Conservation (phyloP, 768 basidiomycete genomes). For the Porphyrellus cyaneotinctus region DNA sequence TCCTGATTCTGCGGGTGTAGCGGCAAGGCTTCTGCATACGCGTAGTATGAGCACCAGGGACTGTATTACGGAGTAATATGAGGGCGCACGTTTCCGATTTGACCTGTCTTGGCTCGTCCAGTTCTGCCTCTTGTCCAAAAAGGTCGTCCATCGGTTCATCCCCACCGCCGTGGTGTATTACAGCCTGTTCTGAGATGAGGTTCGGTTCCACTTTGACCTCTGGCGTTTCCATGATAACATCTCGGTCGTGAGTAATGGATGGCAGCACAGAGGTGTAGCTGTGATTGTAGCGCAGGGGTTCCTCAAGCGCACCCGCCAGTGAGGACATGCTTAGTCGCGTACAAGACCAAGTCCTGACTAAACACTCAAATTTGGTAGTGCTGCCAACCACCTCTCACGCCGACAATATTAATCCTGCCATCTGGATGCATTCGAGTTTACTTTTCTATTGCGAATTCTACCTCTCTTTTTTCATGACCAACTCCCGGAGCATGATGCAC, state of each 20-base stretch:
- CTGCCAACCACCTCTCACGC: neutral
- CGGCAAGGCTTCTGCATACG: conserved; percentile 34
- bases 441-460: neutral
- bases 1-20: conserved; percentile 39
- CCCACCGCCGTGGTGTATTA: conserved; percentile 10
- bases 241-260: conserved; percentile 21
- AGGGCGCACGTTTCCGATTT: conserved; percentile 46
- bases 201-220: conserved; percentile 19
- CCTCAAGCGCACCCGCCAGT: conserved; percentile 53
- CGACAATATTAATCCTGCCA: no score
- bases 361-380: conserved; percentile 14
- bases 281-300: conserved; percentile 25
- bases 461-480: neutral
- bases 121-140: conserved; percentile 68
- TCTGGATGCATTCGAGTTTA: no score
- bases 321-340: conserved; percentile 47
- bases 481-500: neutral
- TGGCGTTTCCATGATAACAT: conserved; percentile 41
- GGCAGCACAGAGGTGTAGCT: conserved; percentile 11
- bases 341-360: neutral
- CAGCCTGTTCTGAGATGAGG: conserved; percentile 17
- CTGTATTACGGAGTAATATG: conserved; percentile 5
- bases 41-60: conserved; percentile 15
- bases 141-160: conserved; percentile 73
- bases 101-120: conserved; percentile 34